Percentiles rank a stretch among this genome's conserved stretches.
Evolutionary conservation across 2,329 filamentous ascomycete species (phyloP).

Genomic region (Neonectria punicea): DNA sequence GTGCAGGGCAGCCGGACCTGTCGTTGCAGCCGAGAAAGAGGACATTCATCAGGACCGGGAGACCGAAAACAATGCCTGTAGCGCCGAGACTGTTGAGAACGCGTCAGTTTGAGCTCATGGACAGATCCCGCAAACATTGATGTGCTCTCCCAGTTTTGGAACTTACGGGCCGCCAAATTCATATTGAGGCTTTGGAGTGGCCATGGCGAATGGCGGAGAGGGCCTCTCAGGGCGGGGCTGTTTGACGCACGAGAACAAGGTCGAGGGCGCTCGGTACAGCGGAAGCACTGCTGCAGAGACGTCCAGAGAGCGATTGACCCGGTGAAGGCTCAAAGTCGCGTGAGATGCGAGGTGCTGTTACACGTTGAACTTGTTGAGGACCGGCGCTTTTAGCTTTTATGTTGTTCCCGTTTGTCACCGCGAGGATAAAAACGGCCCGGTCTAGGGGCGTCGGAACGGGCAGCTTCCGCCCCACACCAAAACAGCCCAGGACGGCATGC

Average conservation of each 20-base stretch:
- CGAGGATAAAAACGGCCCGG: slow-evolving; percentile 30
- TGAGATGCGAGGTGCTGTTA: neutral
- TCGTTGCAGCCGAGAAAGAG: slow-evolving; percentile 89
- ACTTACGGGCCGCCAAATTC: slow-evolving; percentile 51
- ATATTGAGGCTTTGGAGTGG: slow-evolving; percentile 32
- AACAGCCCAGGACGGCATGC: neutral
- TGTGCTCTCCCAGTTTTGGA: neutral
- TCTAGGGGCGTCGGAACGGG: slow-evolving; percentile 29
- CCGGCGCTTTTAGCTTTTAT: neutral
- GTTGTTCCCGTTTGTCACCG: neutral
- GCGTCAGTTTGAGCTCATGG: neutral
- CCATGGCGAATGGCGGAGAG: slow-evolving; percentile 22
- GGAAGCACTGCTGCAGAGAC: neutral
- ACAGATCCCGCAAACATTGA: no score
- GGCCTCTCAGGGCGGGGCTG: neutral
- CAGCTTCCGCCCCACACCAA: slow-evolving; percentile 31
- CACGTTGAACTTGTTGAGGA: neutral
- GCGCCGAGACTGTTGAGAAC: slow-evolving; percentile 70
- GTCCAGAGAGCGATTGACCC: no score
- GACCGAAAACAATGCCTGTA: slow-evolving; percentile 76
- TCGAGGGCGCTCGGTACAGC: neutral
- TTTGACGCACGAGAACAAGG: neutral
- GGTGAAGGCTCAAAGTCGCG: neutral
- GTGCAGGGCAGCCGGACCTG: slow-evolving; percentile 84
- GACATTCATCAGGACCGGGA: slow-evolving; percentile 78